phyloP scores from a whole-genome alignment of 2,329 filamentous ascomycete species.

The Emericellopsis atlantica region DNA sequence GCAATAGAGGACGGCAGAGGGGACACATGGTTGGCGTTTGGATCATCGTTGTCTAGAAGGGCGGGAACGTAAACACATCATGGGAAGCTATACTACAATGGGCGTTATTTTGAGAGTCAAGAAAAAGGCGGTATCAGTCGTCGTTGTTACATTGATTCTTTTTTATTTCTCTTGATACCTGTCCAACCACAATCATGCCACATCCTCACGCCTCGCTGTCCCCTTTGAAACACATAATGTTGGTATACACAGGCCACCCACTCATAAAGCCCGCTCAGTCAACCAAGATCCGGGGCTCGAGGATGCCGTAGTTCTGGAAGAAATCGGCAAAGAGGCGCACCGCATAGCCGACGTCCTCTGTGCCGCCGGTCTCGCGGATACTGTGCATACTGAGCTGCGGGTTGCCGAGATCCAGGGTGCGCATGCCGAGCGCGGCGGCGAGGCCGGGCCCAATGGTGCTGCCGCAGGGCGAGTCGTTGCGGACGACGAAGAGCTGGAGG shows the following conservation, averaged over 20 bases:
- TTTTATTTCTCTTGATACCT: too few relatives aligned
- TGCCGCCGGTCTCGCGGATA: constrained; percentile 84
- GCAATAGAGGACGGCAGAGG: too few relatives aligned
- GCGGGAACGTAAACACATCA: background rate
- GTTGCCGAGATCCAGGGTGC: constrained; percentile 88
- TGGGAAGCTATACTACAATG: background rate
- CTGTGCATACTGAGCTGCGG: constrained; percentile 95
- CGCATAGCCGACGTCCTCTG: constrained; percentile 75
- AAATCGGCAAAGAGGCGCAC: constrained; percentile 81
- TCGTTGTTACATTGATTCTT: too few relatives aligned
- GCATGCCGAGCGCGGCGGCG: constrained; percentile 69
- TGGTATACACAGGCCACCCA: background rate
- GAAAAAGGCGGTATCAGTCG: too few relatives aligned
- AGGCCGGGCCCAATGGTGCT: constrained; percentile 98
- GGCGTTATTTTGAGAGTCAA: too few relatives aligned
- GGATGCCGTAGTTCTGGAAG: constrained; percentile 68
- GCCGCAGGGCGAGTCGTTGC: constrained; percentile 89
- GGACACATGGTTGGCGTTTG: too few relatives aligned
- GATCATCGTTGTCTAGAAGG: too few relatives aligned
- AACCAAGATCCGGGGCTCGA: constrained; percentile 74
- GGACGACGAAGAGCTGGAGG: constrained; percentile 88
- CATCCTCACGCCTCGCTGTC: too few relatives aligned
- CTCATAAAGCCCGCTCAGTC: constrained; percentile 36
- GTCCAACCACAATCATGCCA: too few relatives aligned
- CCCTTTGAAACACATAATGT: too few relatives aligned